Conservation (phyloP, 306 rosid genomes). For the Ormosia emarginata region DNA sequence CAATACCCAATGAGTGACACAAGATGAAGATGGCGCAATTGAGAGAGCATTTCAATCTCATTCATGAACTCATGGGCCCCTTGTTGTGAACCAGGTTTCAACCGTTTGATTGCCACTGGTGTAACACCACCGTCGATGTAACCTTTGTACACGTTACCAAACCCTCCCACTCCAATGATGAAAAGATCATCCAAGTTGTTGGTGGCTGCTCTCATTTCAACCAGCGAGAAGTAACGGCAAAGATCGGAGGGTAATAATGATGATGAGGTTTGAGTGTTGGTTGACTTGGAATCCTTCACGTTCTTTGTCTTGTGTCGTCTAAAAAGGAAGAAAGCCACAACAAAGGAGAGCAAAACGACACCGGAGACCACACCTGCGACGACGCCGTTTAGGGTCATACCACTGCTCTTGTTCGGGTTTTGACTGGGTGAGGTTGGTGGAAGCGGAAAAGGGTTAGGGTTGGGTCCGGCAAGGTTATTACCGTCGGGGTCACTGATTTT, state of each 20-base stretch:
- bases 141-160: constrained; percentile 10
- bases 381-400: background rate
- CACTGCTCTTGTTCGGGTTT: background rate
- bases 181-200: too few species aligned
- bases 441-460: too few species aligned
- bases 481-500: background rate
- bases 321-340: too few species aligned
- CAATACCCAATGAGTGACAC: constrained; percentile 26
- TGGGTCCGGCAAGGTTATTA: background rate
- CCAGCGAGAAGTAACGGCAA: too few species aligned
- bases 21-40: constrained; percentile 26
- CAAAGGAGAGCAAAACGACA: background rate
- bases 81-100: constrained; percentile 14
- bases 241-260: too few species aligned
- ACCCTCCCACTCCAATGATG: too few species aligned
- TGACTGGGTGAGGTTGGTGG: too few species aligned
- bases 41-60: constrained; percentile 28
- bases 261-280: background rate
- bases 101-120: constrained; percentile 18
- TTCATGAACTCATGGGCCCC: constrained; percentile 17
- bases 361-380: background rate
- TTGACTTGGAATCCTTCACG: too few species aligned
- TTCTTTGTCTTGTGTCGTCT: too few species aligned
- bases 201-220: too few species aligned
- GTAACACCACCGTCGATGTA: background rate